These are phyloP conservation scores for Aspergillus sp. DNA, from an alignment of 2,329 filamentous ascomycete genomes.

Conservation along the genomic window DNA sequence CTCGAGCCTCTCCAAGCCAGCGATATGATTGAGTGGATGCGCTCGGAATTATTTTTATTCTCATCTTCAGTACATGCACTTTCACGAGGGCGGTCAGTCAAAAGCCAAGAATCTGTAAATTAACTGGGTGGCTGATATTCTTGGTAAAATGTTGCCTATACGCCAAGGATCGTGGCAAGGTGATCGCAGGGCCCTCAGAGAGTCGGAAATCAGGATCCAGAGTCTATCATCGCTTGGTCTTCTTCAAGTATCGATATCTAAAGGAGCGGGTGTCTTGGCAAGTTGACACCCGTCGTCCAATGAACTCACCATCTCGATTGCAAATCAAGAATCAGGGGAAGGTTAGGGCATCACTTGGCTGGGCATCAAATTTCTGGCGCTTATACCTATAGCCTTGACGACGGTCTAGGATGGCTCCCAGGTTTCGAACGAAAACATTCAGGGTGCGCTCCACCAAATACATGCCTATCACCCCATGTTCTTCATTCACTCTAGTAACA, in stretches of 20 bases:
- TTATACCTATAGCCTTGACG: neutral
- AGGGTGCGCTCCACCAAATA: neutral
- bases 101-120: neutral
- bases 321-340: constrained; percentile 1
- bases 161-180: constrained; percentile 3
- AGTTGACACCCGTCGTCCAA: neutral
- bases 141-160: constrained; percentile 3
- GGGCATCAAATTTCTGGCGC: neutral
- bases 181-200: neutral
- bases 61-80: neutral
- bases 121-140: neutral
- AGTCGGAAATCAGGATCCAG: neutral
- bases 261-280: neutral
- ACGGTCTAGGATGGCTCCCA: neutral
- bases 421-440: neutral
- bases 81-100: too few species aligned
- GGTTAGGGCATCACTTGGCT: constrained; percentile 5
- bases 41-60: neutral
- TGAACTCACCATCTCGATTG: neutral
- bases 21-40: neutral
- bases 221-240: neutral
- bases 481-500: too few species aligned
- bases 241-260: neutral
- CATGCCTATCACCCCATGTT: neutral
- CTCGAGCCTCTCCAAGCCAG: neutral